These are phyloP conservation scores for Fomitopsis pinicola DNA, from an alignment of 1,284 basidiomycete genomes.

Conservation along the genomic window DNA sequence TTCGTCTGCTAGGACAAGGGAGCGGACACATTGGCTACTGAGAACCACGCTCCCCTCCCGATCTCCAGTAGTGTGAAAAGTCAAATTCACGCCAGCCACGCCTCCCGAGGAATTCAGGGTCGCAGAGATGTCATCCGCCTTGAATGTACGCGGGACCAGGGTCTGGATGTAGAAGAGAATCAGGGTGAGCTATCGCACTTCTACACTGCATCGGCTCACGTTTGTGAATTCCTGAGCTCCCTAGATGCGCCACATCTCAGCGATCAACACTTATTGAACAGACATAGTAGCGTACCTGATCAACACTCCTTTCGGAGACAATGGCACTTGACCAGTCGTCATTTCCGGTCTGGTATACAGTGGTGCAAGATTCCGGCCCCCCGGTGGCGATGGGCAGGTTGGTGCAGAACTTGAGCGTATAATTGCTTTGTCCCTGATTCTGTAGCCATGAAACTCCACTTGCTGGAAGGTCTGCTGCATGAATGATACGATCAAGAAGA, in stretches of 20 bases:
- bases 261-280: not conserved
- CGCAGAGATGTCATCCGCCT: slow-evolving; percentile 1
- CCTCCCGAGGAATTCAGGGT: slow-evolving; percentile 8
- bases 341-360: slow-evolving; percentile 7
- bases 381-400: slow-evolving; percentile 32
- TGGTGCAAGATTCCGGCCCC: slow-evolving; percentile 11
- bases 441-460: slow-evolving; percentile 38
- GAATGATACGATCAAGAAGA: slow-evolving; percentile 35
- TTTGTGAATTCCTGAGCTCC: not conserved
- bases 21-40: slow-evolving; percentile 36
- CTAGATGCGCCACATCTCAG: not conserved
- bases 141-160: not conserved
- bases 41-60: slow-evolving; percentile 23
- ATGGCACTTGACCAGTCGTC: not conserved
- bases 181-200: not conserved
- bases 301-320: not conserved
- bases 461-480: slow-evolving; percentile 33
- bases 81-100: slow-evolving; percentile 18
- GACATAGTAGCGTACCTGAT: not conserved
- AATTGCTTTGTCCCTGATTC: slow-evolving; percentile 24
- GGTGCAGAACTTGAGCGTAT: slow-evolving; percentile 41
- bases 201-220: not conserved
- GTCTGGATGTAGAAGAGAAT: not conserved
- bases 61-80: slow-evolving; percentile 10
- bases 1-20: slow-evolving; percentile 39